Evolutionary conservation across 2,329 filamentous ascomycete species (phyloP).

Genomic region (Ascochyta pisi): DNA sequence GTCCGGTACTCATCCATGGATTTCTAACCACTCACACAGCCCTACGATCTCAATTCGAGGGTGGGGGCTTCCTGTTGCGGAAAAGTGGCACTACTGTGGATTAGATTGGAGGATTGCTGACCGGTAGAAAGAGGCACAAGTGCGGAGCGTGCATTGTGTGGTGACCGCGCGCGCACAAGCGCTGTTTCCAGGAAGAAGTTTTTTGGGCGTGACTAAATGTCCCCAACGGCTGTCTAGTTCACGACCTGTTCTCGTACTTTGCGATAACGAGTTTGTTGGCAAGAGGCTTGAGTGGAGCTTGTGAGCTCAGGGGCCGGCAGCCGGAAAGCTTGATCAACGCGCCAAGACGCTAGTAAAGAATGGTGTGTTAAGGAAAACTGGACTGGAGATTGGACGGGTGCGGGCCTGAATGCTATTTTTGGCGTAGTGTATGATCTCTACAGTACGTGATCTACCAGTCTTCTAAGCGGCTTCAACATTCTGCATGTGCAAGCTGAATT

Average conservation of each 20-base stretch:
- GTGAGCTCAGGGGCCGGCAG: slow-evolving; percentile 5
- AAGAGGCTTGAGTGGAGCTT: slow-evolving; percentile 6
- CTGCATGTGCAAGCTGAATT: neutral
- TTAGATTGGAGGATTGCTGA: slow-evolving; percentile 1
- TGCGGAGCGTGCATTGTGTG: neutral
- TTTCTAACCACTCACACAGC: neutral
- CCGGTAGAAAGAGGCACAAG: neutral
- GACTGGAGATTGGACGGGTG: slow-evolving; percentile 3
- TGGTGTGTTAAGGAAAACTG: slow-evolving; percentile 7
- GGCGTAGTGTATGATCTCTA: neutral
- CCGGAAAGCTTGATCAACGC: slow-evolving; percentile 13
- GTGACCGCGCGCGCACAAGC: neutral
- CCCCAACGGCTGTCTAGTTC: neutral
- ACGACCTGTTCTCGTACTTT: neutral
- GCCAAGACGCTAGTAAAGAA: neutral
- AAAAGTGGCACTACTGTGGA: slow-evolving; percentile 7
- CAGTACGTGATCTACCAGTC: neutral
- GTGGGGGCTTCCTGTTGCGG: slow-evolving; percentile 1
- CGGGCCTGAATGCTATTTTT: slow-evolving; percentile 1
- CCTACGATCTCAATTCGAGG: neutral
- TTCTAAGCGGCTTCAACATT: neutral
- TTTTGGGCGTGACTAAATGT: no score
- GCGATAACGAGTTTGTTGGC: neutral
- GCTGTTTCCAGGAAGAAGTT: no score
- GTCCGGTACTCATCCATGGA: neutral